These are phyloP conservation scores for Aspergillus jensenii DNA, from an alignment of 2,329 filamentous ascomycete species.

Conservation along the genomic window DNA sequence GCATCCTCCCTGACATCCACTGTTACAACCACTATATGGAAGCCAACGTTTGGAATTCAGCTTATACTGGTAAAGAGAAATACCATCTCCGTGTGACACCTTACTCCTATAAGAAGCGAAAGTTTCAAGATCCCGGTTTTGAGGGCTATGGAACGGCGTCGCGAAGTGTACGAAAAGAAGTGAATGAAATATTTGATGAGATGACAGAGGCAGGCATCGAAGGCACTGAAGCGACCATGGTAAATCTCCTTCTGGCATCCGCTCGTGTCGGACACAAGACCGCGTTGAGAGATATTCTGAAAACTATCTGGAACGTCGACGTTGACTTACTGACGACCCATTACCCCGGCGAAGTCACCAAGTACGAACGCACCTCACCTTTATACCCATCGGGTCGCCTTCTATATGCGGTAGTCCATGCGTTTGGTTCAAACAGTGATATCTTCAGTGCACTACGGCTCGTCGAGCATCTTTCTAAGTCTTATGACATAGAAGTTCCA, in stretches of 20 bases:
- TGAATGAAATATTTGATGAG: constrained; percentile 45
- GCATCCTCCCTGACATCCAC: constrained; percentile 45
- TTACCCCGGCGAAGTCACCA: constrained; percentile 28
- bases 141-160: constrained; percentile 30
- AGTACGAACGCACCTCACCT: constrained; percentile 51
- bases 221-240: constrained; percentile 54
- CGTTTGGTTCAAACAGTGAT: constrained; percentile 66
- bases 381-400: constrained; percentile 60
- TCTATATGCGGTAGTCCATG: constrained; percentile 66
- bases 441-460: constrained; percentile 59
- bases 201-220: constrained; percentile 48
- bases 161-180: constrained; percentile 34
- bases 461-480: constrained; percentile 62
- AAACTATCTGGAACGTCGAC: constrained; percentile 56
- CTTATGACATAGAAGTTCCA: constrained; percentile 60
- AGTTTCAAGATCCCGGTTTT: constrained; percentile 22
- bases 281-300: constrained; percentile 50
- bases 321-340: constrained; percentile 39
- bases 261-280: constrained; percentile 53
- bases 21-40: constrained; percentile 59
- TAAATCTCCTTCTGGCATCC: constrained; percentile 53
- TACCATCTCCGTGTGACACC: constrained; percentile 39
- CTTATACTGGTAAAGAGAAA: constrained; percentile 40
- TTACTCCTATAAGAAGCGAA: constrained; percentile 31
- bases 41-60: constrained; percentile 48